Conservation (phyloP, 2,329 filamentous ascomycete species). For the Lasiodiplodia hormozganensis region DNA sequence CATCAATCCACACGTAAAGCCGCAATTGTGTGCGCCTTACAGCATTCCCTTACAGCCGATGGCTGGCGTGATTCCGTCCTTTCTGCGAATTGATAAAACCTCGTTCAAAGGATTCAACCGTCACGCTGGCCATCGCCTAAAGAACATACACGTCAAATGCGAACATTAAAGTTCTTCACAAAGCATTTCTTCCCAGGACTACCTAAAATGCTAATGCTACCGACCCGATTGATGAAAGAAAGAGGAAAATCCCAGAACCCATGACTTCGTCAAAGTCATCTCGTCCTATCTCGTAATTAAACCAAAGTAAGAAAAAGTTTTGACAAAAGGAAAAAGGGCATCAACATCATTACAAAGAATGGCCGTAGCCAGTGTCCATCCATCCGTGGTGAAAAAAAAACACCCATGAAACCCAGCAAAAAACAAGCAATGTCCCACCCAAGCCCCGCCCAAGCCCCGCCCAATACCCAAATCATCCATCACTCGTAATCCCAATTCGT, state of each 20-base stretch:
- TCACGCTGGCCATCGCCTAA: background rate
- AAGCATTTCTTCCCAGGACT: background rate
- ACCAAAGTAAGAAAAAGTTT: background rate
- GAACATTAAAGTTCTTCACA: background rate
- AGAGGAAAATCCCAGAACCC: background rate
- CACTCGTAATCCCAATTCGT: background rate
- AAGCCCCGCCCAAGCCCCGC: too few relatives aligned
- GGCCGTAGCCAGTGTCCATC: slow-evolving; percentile 24
- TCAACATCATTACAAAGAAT: slow-evolving; percentile 18
- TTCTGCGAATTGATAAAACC: too few relatives aligned
- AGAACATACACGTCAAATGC: background rate
- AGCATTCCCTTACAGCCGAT: too few relatives aligned
- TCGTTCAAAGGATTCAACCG: too few relatives aligned
- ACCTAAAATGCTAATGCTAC: slow-evolving; percentile 11
- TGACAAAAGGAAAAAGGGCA: slow-evolving; percentile 1
- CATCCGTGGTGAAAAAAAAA: background rate
- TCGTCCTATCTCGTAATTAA: background rate
- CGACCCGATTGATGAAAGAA: background rate
- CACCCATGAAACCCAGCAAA: background rate
- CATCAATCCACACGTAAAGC: too few relatives aligned
- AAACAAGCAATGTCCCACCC: background rate
- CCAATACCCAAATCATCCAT: background rate
- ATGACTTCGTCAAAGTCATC: slow-evolving; percentile 13
- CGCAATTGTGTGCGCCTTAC: too few relatives aligned
- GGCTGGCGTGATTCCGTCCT: too few relatives aligned